Evolutionary conservation across 805 yeast species (phyloP).

Genomic region (Ogataea pilisensis): DNA sequence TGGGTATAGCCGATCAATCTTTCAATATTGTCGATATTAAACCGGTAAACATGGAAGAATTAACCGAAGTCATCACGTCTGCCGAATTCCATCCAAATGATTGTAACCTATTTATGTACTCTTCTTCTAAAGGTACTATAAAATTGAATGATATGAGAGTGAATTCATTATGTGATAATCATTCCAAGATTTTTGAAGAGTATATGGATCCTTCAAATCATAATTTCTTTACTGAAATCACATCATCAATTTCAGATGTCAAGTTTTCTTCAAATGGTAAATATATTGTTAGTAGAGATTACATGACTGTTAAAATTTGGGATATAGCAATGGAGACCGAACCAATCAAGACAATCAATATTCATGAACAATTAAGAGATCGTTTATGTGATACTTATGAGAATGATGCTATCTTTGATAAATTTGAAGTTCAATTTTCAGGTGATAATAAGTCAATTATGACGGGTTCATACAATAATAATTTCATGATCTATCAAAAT

Average conservation of each 20-base stretch:
- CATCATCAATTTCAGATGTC: conserved; percentile 89
- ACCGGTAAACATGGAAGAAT: conserved; percentile 98
- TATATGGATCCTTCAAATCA: conserved; percentile 88
- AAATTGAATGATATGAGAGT: conserved; percentile 96
- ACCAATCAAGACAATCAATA: conserved; percentile 90
- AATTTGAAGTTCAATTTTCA: conserved; percentile 91
- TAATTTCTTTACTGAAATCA: conserved; percentile 95
- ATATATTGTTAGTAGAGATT: conserved; percentile 94
- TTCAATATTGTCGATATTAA: conserved; percentile 97
- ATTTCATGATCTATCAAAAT: conserved; percentile 94
- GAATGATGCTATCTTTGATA: conserved; percentile 97
- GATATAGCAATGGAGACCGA: conserved; percentile 95
- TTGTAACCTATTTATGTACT: conserved; percentile 93
- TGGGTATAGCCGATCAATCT: conserved; percentile 89
- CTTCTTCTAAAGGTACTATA: conserved; percentile 92
- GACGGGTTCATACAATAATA: conserved; percentile 97
- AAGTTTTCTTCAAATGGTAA: conserved; percentile 89
- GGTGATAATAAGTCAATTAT: conserved; percentile 90
- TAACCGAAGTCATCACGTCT: conserved; percentile 94
- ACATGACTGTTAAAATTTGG: conserved; percentile 97
- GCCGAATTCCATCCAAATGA: conserved; percentile 93
- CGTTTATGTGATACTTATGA: conserved; percentile 96
- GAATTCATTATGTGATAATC: conserved; percentile 88
- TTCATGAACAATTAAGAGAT: conserved; percentile 92
- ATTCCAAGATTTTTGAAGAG: conserved; percentile 86